Evolutionary conservation across 2,329 filamentous ascomycete species (phyloP).

Genomic region (Talaromyces albobiverticillius): DNA sequence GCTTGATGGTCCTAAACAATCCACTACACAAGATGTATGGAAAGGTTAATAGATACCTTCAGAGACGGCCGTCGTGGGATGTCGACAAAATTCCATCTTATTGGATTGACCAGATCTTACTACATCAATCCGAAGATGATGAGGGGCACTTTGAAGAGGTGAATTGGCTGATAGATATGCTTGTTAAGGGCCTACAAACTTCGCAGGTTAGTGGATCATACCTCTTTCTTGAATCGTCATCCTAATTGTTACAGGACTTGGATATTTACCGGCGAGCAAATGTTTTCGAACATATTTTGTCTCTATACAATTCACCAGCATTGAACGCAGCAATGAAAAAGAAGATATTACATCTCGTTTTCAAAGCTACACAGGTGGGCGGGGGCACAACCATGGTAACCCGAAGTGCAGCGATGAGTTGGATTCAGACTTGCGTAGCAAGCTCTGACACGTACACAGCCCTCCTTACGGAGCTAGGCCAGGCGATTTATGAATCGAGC

Average conservation of each 20-base stretch:
- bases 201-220: conserved; percentile 44
- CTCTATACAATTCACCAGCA: conserved; percentile 65
- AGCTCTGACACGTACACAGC: conserved; percentile 43
- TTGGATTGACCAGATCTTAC: conserved; percentile 67
- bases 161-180: conserved; percentile 69
- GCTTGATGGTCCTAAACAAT: conserved; percentile 67
- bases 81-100: conserved; percentile 54
- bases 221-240: background rate
- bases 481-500: conserved; percentile 61
- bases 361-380: conserved; percentile 64
- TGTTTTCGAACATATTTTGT: conserved; percentile 73
- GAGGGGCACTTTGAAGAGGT: conserved; percentile 71
- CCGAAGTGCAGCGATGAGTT: conserved; percentile 69
- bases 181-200: conserved; percentile 63
- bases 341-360: conserved; percentile 61
- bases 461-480: conserved; percentile 56
- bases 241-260: conserved; percentile 36
- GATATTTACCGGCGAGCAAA: conserved; percentile 53
- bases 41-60: conserved; percentile 82
- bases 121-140: conserved; percentile 70
- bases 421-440: conserved; percentile 64
- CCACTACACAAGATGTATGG: conserved; percentile 80
- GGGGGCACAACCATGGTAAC: conserved; percentile 81
- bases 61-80: conserved; percentile 73
- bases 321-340: conserved; percentile 59